Percentiles rank a stretch among this genome's conserved stretches.
Conservation (phyloP, 805 yeast species). For the Teunomyces panamensis region DNA sequence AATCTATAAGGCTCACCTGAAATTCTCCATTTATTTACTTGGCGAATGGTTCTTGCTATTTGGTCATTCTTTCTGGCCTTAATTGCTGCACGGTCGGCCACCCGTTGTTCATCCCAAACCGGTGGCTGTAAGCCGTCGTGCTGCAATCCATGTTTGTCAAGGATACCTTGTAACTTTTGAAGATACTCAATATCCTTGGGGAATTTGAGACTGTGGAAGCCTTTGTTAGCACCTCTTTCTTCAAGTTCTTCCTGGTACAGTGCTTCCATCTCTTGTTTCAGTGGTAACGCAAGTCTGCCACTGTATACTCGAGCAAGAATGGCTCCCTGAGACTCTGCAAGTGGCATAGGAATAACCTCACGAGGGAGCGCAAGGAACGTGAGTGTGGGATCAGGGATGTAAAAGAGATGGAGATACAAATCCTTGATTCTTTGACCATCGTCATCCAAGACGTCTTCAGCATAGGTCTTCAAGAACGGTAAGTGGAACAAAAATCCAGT, state of each 20-base stretch:
- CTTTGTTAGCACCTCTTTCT: slow-evolving; percentile 19
- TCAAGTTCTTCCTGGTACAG: slow-evolving; percentile 24
- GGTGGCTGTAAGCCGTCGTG: slow-evolving; percentile 17
- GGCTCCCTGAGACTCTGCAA: slow-evolving; percentile 40
- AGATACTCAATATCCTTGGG: slow-evolving; percentile 19
- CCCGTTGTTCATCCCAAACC: slow-evolving; percentile 17
- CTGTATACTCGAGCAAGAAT: slow-evolving; percentile 29
- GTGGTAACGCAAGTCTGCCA: slow-evolving; percentile 29
- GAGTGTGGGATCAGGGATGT: slow-evolving; percentile 27
- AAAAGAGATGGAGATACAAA: slow-evolving; percentile 34
- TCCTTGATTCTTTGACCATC: slow-evolving; percentile 24
- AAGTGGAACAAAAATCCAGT: slow-evolving; percentile 22
- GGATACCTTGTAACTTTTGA: slow-evolving; percentile 15
- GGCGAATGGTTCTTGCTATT: background rate
- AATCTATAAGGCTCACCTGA: slow-evolving; percentile 1
- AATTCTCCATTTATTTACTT: slow-evolving; percentile 1
- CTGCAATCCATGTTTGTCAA: slow-evolving; percentile 10
- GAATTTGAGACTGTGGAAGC: slow-evolving; percentile 17
- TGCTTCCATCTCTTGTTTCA: slow-evolving; percentile 18
- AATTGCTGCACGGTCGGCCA: slow-evolving; percentile 12
- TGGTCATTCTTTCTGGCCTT: slow-evolving; percentile 12
- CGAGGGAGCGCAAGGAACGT: slow-evolving; percentile 31
- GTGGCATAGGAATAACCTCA: slow-evolving; percentile 31
- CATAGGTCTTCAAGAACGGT: slow-evolving; percentile 19
- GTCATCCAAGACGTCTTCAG: slow-evolving; percentile 15